Evolutionary conservation across 108 stramenopile species (phyloP).

Genomic region (Epithemia pelagica): DNA sequence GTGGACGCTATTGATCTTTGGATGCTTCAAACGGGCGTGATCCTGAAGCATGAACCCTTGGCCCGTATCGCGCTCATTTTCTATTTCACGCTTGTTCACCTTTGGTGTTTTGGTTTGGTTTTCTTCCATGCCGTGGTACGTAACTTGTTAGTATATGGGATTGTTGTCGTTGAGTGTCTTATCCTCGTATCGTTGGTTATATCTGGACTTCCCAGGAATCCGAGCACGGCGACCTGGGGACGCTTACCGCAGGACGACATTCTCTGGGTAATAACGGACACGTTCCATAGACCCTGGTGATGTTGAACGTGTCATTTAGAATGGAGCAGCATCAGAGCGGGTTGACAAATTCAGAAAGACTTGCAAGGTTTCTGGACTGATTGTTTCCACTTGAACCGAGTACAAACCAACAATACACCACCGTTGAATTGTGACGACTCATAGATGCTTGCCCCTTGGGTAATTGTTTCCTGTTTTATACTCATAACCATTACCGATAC

Average conservation of each 20-base stretch:
- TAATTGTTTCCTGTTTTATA: too few relatives aligned
- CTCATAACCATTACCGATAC: too few relatives aligned
- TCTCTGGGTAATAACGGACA: too few relatives aligned
- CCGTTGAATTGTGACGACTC: too few relatives aligned
- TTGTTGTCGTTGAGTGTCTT: not conserved
- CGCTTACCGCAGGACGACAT: constrained; percentile 5
- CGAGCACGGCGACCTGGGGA: constrained; percentile 18
- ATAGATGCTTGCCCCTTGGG: too few relatives aligned
- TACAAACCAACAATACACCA: too few relatives aligned
- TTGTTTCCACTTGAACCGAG: too few relatives aligned
- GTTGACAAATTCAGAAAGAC: too few relatives aligned
- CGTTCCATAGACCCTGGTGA: too few relatives aligned
- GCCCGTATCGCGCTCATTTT: constrained; percentile 60
- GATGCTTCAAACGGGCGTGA: constrained; percentile 61
- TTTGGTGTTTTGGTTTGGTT: constrained; percentile 80
- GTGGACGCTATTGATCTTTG: constrained; percentile 70
- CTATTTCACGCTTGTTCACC: constrained; percentile 64
- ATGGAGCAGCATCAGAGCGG: too few relatives aligned
- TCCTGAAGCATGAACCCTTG: constrained; percentile 68
- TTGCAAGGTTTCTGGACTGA: too few relatives aligned
- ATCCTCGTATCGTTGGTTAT: not conserved
- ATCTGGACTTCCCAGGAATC: not conserved
- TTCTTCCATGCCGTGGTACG: constrained; percentile 48
- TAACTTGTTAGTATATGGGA: not conserved
- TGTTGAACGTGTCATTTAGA: too few relatives aligned